Base-by-base conservation (phyloP, 176 grass and related monocot species). In the Eragrostis curvula region DNA sequence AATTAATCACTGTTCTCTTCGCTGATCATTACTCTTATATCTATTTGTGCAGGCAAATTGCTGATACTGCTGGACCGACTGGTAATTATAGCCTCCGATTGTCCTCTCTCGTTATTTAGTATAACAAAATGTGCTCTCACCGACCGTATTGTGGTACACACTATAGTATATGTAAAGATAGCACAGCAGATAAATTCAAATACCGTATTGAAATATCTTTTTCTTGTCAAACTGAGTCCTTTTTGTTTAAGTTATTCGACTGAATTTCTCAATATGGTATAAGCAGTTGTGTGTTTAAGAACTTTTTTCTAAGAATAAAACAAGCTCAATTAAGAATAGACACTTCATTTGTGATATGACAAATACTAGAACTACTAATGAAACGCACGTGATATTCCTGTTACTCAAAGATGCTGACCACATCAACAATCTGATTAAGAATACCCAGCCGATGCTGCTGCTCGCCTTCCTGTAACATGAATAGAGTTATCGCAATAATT, bases 11-110 rank as follows among this genome's bases (percentile, higher is more conserved):
- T 23, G 36, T 40, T 59, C n/a, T 21, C 8, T 74, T 47, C 24
- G 18, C 64, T 78, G 41, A 63, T 40, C 12, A 30, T 57, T 45
- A 43, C 13, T 14, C 27, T 67, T 12, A 71, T 69, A 25, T 67
- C 68, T 76, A 3, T 66, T 66, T 77, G 21, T 89, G 20, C 76
- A 94, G 92, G 80, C 84, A 89, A 44, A 87, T 94, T 43, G 80
- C 89, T 12, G 57, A 79, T 61, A 88, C 59, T 64, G 74, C 73
- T 12, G 92, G 92, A 63, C 88, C 92, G 71, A 91, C 89, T 11
- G 89, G 89, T 89, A 72, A 44, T 10, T 85, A 36, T 27, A 71
- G 67, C 65, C 1, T 76, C 24, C 30, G 27, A 61, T 32, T 65
- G 45, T 9, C 20, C 16, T 24, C 20, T 58, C 8, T 61, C 13